Base-by-base conservation (phyloP, 2,329 filamentous ascomycete species). In the Aspergillus sojae region DNA sequence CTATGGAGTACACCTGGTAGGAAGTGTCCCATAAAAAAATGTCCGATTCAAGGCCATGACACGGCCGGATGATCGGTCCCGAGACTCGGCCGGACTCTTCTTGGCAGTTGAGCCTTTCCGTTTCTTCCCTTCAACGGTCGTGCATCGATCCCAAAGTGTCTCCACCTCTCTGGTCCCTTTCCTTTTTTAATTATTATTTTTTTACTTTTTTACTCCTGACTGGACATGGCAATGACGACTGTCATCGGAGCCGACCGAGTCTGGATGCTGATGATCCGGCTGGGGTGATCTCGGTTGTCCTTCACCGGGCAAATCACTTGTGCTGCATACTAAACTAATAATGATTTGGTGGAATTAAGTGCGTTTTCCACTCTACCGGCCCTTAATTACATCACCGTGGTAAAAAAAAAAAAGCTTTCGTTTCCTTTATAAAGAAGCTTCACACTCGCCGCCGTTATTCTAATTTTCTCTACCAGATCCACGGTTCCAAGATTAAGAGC, bases 211-310 rank as follows among this genome's bases (percentile, higher is more conserved):
- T 39, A 10, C 55, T 62, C 28, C 46, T 62, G 26, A 62, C 55
- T 64, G 62, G 59, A 46, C 28, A 28, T 9, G n/a, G 11, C 4
- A 56, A 53, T 34, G 48, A 58, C 60, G 57, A 55, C 54, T 55
- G 23, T 57, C 62, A 57, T 68, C 68, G 67, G 65, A 70, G 64
- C 67, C 68, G 66, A 64, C 66, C 67, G 67, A 70, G 62, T 62
- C 62, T 70, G 68, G 68, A 70, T 68, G 45, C 55, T 43, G 59
- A 62, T 43, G 57, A 66, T 70, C 68, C 68, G 68, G 67, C 68
- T 70, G 68, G 67, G 69, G 68, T 71, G 69, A 71, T 69, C 66
- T 68, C 66, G 62, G 68, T 46, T 61, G 52, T 48, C 36, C 62
- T 63, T 64, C 66, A 69, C 67, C 64, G 65, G 62, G 21, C 54